Evolutionary conservation across 345 rosid species (phyloP).

Genomic region (Eucalyptus sideroxylon): DNA sequence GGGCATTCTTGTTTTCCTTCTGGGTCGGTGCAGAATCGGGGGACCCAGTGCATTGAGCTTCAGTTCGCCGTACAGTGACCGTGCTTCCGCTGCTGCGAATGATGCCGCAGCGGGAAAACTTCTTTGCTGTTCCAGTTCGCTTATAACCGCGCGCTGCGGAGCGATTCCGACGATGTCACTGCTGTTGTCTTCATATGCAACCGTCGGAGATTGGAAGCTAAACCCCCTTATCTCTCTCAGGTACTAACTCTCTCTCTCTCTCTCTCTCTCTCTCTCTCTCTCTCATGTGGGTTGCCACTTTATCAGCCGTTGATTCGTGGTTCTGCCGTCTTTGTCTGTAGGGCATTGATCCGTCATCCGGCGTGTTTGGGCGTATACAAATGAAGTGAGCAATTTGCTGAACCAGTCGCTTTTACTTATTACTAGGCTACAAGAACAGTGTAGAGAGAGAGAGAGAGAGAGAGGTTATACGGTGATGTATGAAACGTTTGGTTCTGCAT

Average conservation of each 20-base stretch:
- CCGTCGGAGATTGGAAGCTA: conserved; percentile 41
- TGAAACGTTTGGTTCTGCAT: neutral
- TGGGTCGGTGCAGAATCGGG: neutral
- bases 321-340: neutral
- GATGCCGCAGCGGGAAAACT: conserved; percentile 58
- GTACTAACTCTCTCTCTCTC: conserved; percentile 1
- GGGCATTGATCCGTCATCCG: conserved; percentile 58
- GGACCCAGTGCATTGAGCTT: neutral
- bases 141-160: conserved; percentile 23
- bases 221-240: conserved; percentile 73
- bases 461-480: neutral
- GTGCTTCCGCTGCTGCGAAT: neutral
- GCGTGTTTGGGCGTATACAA: conserved; percentile 45
- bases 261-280: neutral
- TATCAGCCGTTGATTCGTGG: neutral
- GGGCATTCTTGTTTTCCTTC: neutral
- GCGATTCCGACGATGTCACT: neutral
- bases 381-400: conserved; percentile 46
- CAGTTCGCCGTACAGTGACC: neutral
- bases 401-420: neutral
- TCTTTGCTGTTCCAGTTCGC: conserved; percentile 81
- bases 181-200: conserved; percentile 66
- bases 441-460: neutral
- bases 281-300: neutral
- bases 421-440: neutral